Base-by-base conservation (phyloP, 116 monocot genomes). In the Posidonia oceanica region DNA sequence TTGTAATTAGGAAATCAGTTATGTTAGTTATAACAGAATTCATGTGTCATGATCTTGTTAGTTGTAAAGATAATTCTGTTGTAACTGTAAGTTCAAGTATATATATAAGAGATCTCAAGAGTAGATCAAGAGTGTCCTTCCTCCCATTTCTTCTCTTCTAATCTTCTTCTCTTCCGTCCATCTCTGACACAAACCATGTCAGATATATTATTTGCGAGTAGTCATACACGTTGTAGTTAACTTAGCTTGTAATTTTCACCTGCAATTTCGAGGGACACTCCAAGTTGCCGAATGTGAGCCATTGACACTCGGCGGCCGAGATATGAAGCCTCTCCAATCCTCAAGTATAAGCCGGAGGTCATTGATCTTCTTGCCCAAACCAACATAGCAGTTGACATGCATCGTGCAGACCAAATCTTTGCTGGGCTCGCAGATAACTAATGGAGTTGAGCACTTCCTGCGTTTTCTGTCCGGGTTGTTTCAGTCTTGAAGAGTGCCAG, bases 391-490 rank as follows among this genome's bases (percentile, higher is more conserved):
- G 42, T 75, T 75, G 3, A 39, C 69, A 23, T 75, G 75, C 75
- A 75, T 75, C 1, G 75, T 75, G 40, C 75, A 75, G 63, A 75
- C 75, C 54, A 63, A 54, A 36, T 75, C 69, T 15, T 60, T 69
- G 48, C 69, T 69, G 0, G 54, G 53, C 63, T 75, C 75, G 18
- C 75, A 75, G 11, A 75, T 20, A 6, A n/a, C n/a, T 75, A 69
- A 75, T 75, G 60, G 59, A 8, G 39, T 75, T 75, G 20, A 75
- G 75, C 7, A 75, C 75, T 18, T 75, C 75, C 53, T 75, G 75
- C 5, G 69, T 69, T 17, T 75, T 44, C 3, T 21, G 29, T 1
- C 39, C 48, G 0, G 78, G 78, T 41, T 73, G 55, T 3, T 41
- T n/a, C 72, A 67, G 44, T 40, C 78, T 78, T 23, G 73, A 72